A percentile compares a stretch with the other conserved stretches of the same genome.
Evolutionary conservation across 2,329 filamentous ascomycete genomes (phyloP).

Genomic region (Pseudogymnoascus sp.): DNA sequence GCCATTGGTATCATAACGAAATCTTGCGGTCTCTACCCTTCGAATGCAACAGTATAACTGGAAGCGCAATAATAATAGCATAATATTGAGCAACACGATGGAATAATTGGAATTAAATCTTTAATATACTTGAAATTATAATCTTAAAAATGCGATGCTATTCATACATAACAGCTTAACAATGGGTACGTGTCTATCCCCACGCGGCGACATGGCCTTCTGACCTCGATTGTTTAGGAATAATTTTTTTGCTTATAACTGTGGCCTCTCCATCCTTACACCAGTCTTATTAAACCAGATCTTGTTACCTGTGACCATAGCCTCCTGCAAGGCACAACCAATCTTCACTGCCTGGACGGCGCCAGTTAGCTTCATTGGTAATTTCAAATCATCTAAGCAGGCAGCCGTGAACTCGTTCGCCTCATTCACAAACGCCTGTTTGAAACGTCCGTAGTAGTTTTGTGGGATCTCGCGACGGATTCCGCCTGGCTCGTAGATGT

Average conservation of each 20-base stretch:
- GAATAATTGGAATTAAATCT: background rate
- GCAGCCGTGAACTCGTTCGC: conserved; percentile 51
- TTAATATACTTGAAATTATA: background rate
- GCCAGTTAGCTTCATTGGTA: conserved; percentile 45
- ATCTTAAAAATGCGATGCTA: background rate
- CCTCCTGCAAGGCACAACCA: conserved; percentile 48
- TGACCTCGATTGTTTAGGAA: background rate
- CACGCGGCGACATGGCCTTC: background rate
- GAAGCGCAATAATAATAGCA: background rate
- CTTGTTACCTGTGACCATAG: conserved; percentile 43
- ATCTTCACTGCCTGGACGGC: conserved; percentile 51
- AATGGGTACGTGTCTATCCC: background rate
- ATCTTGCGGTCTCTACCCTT: background rate
- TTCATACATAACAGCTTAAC: background rate
- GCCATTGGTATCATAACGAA: background rate
- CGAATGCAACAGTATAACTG: background rate
- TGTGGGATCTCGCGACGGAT: conserved; percentile 48
- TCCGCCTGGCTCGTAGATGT: conserved; percentile 42
- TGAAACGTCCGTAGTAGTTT: conserved; percentile 53
- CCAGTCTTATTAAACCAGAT: conserved; percentile 49
- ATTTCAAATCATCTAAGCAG: conserved; percentile 45
- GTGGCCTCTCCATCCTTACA: conserved; percentile 15
- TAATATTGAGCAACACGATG: background rate
- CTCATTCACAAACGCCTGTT: conserved; percentile 51
- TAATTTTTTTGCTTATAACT: background rate